Conservation (phyloP, 768 basidiomycete genomes). For the Suillus clintonianus region DNA sequence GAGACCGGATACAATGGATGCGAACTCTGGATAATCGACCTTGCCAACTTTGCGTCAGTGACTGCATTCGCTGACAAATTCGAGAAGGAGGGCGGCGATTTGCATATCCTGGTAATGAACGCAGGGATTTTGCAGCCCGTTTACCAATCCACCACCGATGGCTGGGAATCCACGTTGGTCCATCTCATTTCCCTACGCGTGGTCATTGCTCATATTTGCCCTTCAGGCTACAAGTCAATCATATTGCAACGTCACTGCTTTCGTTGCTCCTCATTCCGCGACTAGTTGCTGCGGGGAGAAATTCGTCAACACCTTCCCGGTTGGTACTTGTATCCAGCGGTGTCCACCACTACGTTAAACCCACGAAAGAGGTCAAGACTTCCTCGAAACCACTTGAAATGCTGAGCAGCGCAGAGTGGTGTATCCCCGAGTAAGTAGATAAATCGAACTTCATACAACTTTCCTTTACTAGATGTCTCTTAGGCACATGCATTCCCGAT, state of each 20-base stretch:
- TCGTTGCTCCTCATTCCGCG: slow-evolving; percentile 34
- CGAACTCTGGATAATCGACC: slow-evolving; percentile 44
- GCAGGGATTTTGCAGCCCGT: slow-evolving; percentile 27
- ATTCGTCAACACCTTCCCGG: slow-evolving; percentile 22
- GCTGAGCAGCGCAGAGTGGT: slow-evolving; percentile 24
- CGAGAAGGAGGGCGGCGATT: slow-evolving; percentile 14
- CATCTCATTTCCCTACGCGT: background rate
- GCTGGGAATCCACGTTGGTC: slow-evolving; percentile 47
- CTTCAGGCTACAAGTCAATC: slow-evolving; percentile 37
- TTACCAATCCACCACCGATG: slow-evolving; percentile 37
- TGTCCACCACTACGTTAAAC: slow-evolving; percentile 19
- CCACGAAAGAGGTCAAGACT: slow-evolving; percentile 20
- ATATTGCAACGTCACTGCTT: slow-evolving; percentile 31
- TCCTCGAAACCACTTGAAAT: slow-evolving; percentile 23
- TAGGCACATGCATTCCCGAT: slow-evolving; percentile 23
- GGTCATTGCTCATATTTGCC: background rate
- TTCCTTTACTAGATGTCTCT: background rate
- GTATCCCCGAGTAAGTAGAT: slow-evolving; percentile 17
- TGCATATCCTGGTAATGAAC: slow-evolving; percentile 50
- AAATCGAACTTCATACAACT: background rate
- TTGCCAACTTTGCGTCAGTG: slow-evolving; percentile 43
- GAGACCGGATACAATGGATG: no score
- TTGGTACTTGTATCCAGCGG: slow-evolving; percentile 36
- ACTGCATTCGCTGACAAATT: slow-evolving; percentile 36
- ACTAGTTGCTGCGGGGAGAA: slow-evolving; percentile 25